Evolutionary conservation across 495 filamentous ascomycete genomes (phyloP), one percentile per base, ranked within the genome.

Genomic region (Geoglossum glabrum): DNA sequence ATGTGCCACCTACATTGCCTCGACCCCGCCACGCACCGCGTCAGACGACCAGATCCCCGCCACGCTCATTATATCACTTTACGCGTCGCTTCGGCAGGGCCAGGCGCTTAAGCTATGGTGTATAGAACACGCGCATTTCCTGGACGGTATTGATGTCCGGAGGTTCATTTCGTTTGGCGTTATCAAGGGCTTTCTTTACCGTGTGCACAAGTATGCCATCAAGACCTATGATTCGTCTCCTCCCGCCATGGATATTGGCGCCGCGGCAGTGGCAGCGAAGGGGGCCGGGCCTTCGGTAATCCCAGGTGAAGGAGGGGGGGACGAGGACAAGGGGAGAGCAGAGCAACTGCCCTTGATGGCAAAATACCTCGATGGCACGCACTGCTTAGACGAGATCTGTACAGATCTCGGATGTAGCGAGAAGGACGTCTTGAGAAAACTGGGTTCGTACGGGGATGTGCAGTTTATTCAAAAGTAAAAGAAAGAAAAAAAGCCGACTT

Each of bases 111-210:
- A 83, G 63, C 81, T 84, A 65, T 97, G 87, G 86, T 80, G 86
- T 61, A 73, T 81, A 21, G 75, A 81, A 40, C 82, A 92, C 70
- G 74, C 74, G 58, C 76, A 78, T 27, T 71, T 82, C 26, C 73
- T 95, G 5, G 69, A 74, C 13, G 76, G 80, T 62, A 78, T 98
- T 60, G 92, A 98, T 69, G 79, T 95, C 49, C 77, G 92, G 0
- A 80, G 93, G 28, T 84, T 98, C 59, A 84, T 98, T 59, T 90
- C 90, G 34, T 97, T 96, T 67, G 92, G 93, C 50, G 78, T 97
- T 17, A 92, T 96, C 63, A 95, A 97, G 68, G 89, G 90, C 3
- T 84, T 94, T 61, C 64, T 98, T n/a, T 95, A 95, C 68, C 79
- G 92, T 19, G 84, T 95, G 33, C 90, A 97, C 71, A 89, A 89